Evolutionary conservation across 139 green algal genomes (phyloP).

Genomic region (Diplosphaera chodatii): DNA sequence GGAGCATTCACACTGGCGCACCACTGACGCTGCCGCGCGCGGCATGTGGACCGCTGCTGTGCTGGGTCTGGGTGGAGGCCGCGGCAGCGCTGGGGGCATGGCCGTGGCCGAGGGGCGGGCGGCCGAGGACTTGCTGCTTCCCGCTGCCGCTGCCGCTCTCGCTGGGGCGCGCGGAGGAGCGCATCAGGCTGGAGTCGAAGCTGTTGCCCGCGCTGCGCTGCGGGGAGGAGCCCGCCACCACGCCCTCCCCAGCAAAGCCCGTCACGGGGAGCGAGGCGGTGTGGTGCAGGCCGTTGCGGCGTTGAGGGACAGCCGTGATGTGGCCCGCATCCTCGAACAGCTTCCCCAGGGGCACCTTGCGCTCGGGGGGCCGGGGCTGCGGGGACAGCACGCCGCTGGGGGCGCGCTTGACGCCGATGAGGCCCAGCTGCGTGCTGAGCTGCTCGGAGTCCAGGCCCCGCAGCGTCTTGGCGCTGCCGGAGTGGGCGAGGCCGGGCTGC

Average conservation of each 20-base stretch:
- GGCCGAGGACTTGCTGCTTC: too few relatives aligned
- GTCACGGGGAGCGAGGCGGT: not conserved
- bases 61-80: too few relatives aligned
- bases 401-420: not conserved
- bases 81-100: too few relatives aligned
- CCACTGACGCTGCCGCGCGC: not conserved
- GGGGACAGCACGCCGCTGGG: not conserved
- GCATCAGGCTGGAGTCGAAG: not conserved
- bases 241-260: too few relatives aligned
- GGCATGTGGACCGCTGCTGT: too few relatives aligned
- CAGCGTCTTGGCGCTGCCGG: not conserved
- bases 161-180: too few relatives aligned
- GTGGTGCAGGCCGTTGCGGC: not conserved
- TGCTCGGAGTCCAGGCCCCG: not conserved
- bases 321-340: constrained; percentile 18
- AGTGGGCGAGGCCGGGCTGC: not conserved
- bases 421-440: not conserved
- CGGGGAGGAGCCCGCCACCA: not conserved
- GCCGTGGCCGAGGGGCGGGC: too few relatives aligned
- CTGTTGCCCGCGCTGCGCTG: not conserved
- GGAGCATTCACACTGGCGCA: too few relatives aligned
- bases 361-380: not conserved
- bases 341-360: constrained; percentile 4
- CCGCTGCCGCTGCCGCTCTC: too few relatives aligned
- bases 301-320: not conserved